Evolutionary conservation across 495 filamentous ascomycete genomes (phyloP), one percentile per base, ranked within the genome.

Genomic region (Evernia prunastri): DNA sequence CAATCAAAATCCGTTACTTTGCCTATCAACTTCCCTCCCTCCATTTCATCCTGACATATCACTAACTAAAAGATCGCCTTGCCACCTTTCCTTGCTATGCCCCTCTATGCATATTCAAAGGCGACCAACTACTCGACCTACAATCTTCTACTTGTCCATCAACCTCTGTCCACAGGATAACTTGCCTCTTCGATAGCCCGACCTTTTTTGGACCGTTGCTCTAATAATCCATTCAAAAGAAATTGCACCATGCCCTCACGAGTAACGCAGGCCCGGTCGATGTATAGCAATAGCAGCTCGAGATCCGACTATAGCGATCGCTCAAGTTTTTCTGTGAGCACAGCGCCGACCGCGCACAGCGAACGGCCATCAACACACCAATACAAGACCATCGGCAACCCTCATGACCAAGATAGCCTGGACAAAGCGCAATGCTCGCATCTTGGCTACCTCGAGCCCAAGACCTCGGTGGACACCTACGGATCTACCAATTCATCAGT

Each of bases 381-480:
- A 23, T 58, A 66, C 47, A n/a, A 33, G 11, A 57, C 40, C 9
- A 29, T 33, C 8, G 53, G 57, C 58, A 56, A 60, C 35, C 63
- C 60, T 35, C 60, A 66, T 42, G n/a, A 67, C 37, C 67, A 72
- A 61, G 68, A 73, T 10, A 60, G 59, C 6, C 74, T 77, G 58
- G 73, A 72, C 20, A 70, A 70, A 58, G 73, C 70, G 25, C 64
- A 68, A 65, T 75, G 73, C 47, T 74, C 80, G 47, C 64, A 72
- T 27, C 60, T 71, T 42, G 77, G 76, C 60, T 75, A 78, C 63
- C 70, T 76, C 20, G 81, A 80, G 47, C 81, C 86, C 33, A 82
- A 82, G 43, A 82, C 84, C 47, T 93, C 91, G 2, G 81, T 83
- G 60, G 88, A 91, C 63, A 95, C 90, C 3, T 93, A 91, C 70